Evolutionary conservation across 345 rosid species (phyloP).

Genomic region (Euphorbia tirucalli): DNA sequence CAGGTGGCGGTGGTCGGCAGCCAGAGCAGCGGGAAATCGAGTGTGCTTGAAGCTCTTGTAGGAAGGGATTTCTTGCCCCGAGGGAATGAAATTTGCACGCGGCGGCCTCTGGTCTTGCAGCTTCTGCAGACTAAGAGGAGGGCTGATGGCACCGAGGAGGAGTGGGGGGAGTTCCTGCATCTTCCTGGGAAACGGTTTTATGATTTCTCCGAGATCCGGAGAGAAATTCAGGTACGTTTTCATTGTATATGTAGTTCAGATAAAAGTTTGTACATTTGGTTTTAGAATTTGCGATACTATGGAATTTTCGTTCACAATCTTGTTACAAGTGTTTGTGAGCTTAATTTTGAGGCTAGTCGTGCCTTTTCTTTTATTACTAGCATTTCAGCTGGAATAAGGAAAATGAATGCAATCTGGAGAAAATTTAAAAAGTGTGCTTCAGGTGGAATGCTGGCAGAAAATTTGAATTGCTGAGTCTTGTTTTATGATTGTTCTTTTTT

Average conservation of each 20-base stretch:
- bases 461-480: neutral
- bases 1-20: conserved; percentile 98
- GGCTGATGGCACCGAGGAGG: conserved; percentile 65
- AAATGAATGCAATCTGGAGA: neutral
- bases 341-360: neutral
- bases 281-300: neutral
- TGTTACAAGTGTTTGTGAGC: neutral
- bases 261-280: neutral
- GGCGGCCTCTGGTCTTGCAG: conserved; percentile 95
- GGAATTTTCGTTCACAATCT: neutral
- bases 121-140: conserved; percentile 73
- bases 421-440: neutral
- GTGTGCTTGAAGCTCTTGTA: conserved; percentile 95
- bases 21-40: conserved; percentile 98
- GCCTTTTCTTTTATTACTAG: neutral
- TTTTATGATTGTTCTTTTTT: neutral
- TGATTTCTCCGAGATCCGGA: conserved; percentile 91
- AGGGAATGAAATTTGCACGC: conserved; percentile 86
- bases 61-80: conserved; percentile 98
- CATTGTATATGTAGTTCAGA: neutral
- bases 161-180: conserved; percentile 96
- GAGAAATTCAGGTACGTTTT: conserved; percentile 73
- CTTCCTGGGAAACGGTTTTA: conserved; percentile 67
- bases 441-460: neutral
- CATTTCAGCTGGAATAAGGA: neutral